Conservation (phyloP, 1,284 basidiomycete species). For the Rhodotorula sp. region DNA sequence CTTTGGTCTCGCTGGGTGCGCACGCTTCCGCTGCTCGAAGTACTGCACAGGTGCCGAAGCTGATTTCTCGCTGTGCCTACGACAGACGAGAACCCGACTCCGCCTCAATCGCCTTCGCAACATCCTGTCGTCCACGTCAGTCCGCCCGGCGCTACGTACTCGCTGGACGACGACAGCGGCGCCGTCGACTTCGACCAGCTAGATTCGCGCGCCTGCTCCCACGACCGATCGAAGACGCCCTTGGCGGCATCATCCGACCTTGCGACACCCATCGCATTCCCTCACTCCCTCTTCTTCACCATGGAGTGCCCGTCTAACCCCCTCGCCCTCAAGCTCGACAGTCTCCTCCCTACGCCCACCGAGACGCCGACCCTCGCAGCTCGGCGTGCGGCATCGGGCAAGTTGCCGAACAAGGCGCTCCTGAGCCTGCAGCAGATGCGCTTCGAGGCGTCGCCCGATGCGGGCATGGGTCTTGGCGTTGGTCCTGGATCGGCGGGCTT, state of each 20-base stretch:
- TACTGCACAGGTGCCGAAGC: neutral
- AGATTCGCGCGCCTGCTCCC: neutral
- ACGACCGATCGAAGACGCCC: neutral
- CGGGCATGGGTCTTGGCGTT: constrained; percentile 34
- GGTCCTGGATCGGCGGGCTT: constrained; percentile 32
- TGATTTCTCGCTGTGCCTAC: neutral
- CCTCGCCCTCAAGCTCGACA: constrained; percentile 1
- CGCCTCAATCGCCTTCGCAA: constrained; percentile 20
- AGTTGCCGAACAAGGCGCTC: constrained; percentile 33
- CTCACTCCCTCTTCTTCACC: constrained; percentile 4
- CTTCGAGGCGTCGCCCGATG: constrained; percentile 28
- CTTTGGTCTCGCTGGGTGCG: constrained; percentile 18
- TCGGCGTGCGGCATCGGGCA: constrained; percentile 28
- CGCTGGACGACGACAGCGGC: constrained; percentile 1
- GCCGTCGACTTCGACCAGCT: constrained; percentile 5
- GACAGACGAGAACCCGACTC: constrained; percentile 35
- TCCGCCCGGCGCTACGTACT: constrained; percentile 12
- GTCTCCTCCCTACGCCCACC: neutral
- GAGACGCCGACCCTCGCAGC: constrained; percentile 19
- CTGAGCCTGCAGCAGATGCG: constrained; percentile 34
- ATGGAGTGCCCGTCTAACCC: neutral
- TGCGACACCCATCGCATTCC: neutral
- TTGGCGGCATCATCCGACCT: neutral
- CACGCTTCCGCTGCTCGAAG: neutral
- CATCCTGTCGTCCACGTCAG: constrained; percentile 17